Evolutionary conservation across 2,329 filamentous ascomycete species (phyloP).

Genomic region (Ceratocystis cubensis): DNA sequence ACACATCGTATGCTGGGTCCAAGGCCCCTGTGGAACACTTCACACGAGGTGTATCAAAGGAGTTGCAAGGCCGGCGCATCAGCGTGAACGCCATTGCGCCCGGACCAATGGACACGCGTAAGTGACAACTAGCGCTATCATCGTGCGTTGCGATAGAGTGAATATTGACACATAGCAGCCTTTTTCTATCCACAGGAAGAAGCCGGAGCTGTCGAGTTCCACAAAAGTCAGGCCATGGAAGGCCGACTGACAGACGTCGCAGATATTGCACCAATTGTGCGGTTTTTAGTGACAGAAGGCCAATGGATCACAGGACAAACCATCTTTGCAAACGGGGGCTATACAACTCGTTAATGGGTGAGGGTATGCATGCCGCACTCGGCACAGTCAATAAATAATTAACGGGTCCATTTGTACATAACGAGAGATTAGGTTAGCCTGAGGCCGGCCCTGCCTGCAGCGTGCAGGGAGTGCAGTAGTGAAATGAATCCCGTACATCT

Average conservation of each 20-base stretch:
- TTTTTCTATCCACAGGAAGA: slow-evolving; percentile 36
- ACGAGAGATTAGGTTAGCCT: neutral
- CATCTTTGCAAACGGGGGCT: slow-evolving; percentile 38
- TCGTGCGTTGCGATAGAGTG: neutral
- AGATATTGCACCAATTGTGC: slow-evolving; percentile 36
- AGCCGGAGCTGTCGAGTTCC: slow-evolving; percentile 32
- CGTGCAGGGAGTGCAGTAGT: neutral
- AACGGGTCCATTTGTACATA: neutral
- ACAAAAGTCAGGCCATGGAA: slow-evolving; percentile 34
- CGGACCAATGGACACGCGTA: slow-evolving; percentile 33
- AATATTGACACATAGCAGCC: slow-evolving; percentile 24
- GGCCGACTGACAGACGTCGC: slow-evolving; percentile 32
- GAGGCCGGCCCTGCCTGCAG: neutral
- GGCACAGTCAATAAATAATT: neutral
- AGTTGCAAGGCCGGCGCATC: slow-evolving; percentile 27
- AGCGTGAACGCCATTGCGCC: slow-evolving; percentile 30
- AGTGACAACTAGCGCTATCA: slow-evolving; percentile 20
- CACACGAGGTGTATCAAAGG: slow-evolving; percentile 29
- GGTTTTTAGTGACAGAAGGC: slow-evolving; percentile 34
- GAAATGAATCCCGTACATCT: neutral
- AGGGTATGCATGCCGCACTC: no score
- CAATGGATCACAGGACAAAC: slow-evolving; percentile 37
- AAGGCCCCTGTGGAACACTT: slow-evolving; percentile 33
- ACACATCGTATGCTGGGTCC: slow-evolving; percentile 36
- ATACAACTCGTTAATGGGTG: slow-evolving; percentile 31